Evolutionary conservation across 306 rosid genomes (phyloP), one percentile per base, ranked within the genome.

Genomic region (Quillaja saponaria): DNA sequence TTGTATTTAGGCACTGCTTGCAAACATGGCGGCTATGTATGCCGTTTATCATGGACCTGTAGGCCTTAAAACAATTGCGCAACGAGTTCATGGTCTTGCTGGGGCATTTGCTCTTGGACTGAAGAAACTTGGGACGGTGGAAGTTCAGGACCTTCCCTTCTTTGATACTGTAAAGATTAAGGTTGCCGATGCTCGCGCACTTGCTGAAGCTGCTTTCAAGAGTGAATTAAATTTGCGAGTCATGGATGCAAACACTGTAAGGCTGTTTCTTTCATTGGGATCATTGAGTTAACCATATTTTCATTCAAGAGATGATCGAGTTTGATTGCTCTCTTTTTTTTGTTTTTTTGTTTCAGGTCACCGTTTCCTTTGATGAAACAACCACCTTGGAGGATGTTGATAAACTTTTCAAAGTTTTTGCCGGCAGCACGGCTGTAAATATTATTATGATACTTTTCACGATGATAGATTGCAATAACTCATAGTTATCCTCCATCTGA

Each of bases 21-120:
- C 99, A 65, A 94, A 94, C 84, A 94, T 94, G 99, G 91, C 99
- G 74, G 97, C 99, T 58, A 87, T 94, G 99, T 94, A 69, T 68
- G 99, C 99, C 18, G 97, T 94, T 49, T 94, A 94, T 73, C 99
- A 94, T 62, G 99, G 99, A 77, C 97, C 99, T 12, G 90, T 80
- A 75, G 99, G 99, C 61, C 96, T 94, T 68, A 89, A 94, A 63
- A 58, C 74, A 63, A 94, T 94, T 17, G 88, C 84, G 6, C 81
- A 85, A 48, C 79, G 99, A 61, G 95, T 80, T 72, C 99, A 94
- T 73, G 97, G 97, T 73, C 99, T 94, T 63, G 97, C 99, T 31
- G 96, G 97, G 21, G 82, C 47, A 13, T 85, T 94, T 80, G 83
- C 97, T 33, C 81, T 83, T 64, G 99, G 99, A 71, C 34, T 94